Evolutionary conservation across 2,329 filamentous ascomycete genomes (phyloP).

Genomic region (Xenoacremonium recifei): DNA sequence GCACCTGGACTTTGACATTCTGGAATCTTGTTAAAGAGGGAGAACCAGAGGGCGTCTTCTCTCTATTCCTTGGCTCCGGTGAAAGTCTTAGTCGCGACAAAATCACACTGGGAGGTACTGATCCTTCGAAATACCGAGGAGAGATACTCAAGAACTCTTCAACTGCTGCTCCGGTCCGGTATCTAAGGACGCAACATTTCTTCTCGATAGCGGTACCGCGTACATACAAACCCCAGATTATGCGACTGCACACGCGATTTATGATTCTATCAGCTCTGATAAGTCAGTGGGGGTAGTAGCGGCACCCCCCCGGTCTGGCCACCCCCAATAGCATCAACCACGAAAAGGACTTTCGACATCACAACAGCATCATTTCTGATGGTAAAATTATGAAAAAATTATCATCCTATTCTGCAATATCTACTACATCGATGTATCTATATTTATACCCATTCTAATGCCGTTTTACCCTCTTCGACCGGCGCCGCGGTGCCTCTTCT

Average conservation of each 20-base stretch:
- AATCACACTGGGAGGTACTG: conserved; percentile 33
- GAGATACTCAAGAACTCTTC: conserved; percentile 21
- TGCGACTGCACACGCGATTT: too few relatives aligned
- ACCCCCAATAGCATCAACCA: too few relatives aligned
- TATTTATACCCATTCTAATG: background rate
- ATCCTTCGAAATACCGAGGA: conserved; percentile 27
- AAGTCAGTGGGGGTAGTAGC: too few relatives aligned
- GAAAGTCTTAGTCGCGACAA: conserved; percentile 18
- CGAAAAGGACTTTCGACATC: too few relatives aligned
- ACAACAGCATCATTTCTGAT: background rate
- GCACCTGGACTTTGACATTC: conserved; percentile 20
- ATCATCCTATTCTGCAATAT: background rate
- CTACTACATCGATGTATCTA: background rate
- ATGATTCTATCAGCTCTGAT: too few relatives aligned
- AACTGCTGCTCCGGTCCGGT: conserved; percentile 8
- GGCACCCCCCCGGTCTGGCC: too few relatives aligned
- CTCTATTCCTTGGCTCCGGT: conserved; percentile 25
- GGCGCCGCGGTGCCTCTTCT: background rate
- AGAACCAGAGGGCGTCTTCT: conserved; percentile 24
- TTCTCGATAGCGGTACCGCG: conserved; percentile 32
- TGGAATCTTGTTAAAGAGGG: conserved; percentile 27
- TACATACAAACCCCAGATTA: conserved; percentile 30
- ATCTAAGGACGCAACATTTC: conserved; percentile 16
- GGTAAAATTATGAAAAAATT: background rate
- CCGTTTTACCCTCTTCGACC: background rate